phyloP scores from a whole-genome alignment of 1,284 basidiomycete species.

The Pseudozyma sp. region DNA sequence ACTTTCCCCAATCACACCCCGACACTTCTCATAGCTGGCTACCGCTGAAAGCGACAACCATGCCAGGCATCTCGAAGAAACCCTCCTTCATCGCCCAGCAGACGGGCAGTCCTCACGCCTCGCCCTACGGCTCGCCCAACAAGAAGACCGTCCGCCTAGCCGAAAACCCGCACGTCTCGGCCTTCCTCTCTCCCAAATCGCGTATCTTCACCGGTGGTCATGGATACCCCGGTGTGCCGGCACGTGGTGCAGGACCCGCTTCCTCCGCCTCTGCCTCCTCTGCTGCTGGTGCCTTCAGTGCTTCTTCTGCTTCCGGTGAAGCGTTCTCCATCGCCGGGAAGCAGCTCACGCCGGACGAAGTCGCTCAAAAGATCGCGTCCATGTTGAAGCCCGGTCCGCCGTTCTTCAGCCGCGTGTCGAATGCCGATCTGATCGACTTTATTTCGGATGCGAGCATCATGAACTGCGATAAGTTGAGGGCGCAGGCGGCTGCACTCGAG shows the following conservation, averaged over 20 bases:
- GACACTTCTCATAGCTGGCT: background rate
- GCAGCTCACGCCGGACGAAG: constrained; percentile 51
- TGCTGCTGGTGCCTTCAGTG: constrained; percentile 12
- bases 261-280: background rate
- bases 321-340: constrained; percentile 36
- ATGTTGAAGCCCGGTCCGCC: constrained; percentile 62
- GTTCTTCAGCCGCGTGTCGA: constrained; percentile 57
- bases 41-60: constrained; percentile 1
- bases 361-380: constrained; percentile 58
- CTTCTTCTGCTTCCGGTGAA: constrained; percentile 14
- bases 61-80: constrained; percentile 38
- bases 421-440: constrained; percentile 55
- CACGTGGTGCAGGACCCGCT: constrained; percentile 1
- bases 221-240: constrained; percentile 20
- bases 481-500: constrained; percentile 15
- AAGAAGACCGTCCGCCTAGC: constrained; percentile 40
- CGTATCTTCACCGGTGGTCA: constrained; percentile 49
- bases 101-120: constrained; percentile 13
- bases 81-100: constrained; percentile 18
- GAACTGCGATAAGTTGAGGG: constrained; percentile 54
- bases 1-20: no score
- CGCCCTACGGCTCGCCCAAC: constrained; percentile 24
- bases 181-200: constrained; percentile 56
- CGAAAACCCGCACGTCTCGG: constrained; percentile 50
- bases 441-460: constrained; percentile 54